Base-by-base conservation (phyloP, 1,139 yeast genomes). In the Tardiomyces blankii region DNA sequence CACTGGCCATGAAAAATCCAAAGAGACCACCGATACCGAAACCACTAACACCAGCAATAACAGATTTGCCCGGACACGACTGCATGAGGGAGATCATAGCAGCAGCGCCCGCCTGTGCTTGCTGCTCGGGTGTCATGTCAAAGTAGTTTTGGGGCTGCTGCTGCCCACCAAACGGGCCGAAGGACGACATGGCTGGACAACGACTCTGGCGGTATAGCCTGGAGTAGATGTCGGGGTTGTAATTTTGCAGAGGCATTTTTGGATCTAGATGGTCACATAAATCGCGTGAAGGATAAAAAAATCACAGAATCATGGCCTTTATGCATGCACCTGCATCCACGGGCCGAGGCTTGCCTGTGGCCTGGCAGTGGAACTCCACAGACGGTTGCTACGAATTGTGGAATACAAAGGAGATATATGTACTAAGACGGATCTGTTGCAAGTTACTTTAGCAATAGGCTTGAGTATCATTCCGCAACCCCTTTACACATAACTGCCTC, bases 11-110 rank as follows among this genome's bases (percentile, higher is more conserved):
- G 68, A 91, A 89, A 45, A 91, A 70, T 51, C 98, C 97, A 63
- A 91, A 88, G 51, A 89, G 85, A 53, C 96, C 98, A 67, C 98
- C 98, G 42, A 91, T 77, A 38, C 82, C 91, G 67, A 88, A 91
- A 41, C 98, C 98, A 16, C 95, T 81, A 18, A 82, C 96, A 50
- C 96, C 97, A 16, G 96, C 85, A 73, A 89, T 80, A 35, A 74
- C 80, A 0, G 96, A 78, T 64, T 91, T 91, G 19, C 97, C 97
- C 0, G 97, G 96, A 68, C 98, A 91, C 16, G 95, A 85, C 53
- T 82, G 82, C 89, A 88, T 86, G 65, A 83, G 77, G 46, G 73
- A 77, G 62, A 87, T 77, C 82, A 89, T 83, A 61, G 78, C 80
- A 57, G 72, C 70, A n/a, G 96, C 96, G 13, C 95, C 95, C 49